phyloP scores from a whole-genome alignment of 2,329 filamentous ascomycete genomes.

The Cladosporium halotolerans region DNA sequence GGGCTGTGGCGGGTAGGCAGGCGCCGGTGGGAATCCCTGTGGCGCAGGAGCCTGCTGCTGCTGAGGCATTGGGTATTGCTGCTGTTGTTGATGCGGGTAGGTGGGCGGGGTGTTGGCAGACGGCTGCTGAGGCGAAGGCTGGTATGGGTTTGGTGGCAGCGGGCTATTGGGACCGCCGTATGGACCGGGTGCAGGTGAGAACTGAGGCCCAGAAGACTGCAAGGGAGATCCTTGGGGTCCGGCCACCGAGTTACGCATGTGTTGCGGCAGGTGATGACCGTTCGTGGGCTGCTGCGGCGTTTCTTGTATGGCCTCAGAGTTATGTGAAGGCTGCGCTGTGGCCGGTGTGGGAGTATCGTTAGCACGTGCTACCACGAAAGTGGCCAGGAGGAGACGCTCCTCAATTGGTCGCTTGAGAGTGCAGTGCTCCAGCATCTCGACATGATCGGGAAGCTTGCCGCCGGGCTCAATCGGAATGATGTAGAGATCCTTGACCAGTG shows the following conservation, averaged over 20 bases:
- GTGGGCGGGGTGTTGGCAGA: conserved; percentile 26
- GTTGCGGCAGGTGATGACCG: conserved; percentile 19
- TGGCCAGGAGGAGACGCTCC: conserved; percentile 73
- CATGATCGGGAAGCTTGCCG: conserved; percentile 68
- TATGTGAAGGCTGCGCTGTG: not conserved
- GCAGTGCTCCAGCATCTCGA: conserved; percentile 82
- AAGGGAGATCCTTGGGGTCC: conserved; percentile 16
- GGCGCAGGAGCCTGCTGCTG: conserved; percentile 19
- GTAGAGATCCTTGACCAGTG: conserved; percentile 80
- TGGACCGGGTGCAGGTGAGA: conserved; percentile 23
- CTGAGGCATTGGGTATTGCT: conserved; percentile 22
- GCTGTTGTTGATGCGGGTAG: conserved; percentile 21
- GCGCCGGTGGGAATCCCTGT: conserved; percentile 3
- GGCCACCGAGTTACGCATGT: conserved; percentile 13
- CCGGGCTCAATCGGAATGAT: conserved; percentile 78
- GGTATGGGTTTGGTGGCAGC: conserved; percentile 2
- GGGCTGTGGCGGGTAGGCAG: conserved; percentile 12
- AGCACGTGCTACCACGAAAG: conserved; percentile 71
- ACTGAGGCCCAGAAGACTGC: not conserved
- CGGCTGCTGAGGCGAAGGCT: conserved; percentile 35
- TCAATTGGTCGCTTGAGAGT: conserved; percentile 64
- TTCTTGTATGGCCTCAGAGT: not conserved
- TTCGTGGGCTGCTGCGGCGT: conserved; percentile 13
- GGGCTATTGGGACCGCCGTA: not conserved
- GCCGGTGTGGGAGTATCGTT: conserved; percentile 16